Evolutionary conservation across 148 eudicot species (phyloP).

Genomic region (Vaccinium corymbosum): DNA sequence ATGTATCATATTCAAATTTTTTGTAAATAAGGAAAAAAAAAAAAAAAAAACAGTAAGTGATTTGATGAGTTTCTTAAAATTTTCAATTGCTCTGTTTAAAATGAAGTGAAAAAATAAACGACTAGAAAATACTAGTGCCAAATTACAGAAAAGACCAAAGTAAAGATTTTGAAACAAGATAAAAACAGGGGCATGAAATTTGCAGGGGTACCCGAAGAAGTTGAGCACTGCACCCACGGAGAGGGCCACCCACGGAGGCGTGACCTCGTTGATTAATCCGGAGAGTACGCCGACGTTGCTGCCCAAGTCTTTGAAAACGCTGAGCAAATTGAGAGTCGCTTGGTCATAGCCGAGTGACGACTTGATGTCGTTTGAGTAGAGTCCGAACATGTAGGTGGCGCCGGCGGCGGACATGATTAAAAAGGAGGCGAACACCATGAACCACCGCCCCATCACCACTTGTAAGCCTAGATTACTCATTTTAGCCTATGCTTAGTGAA

Average conservation of each 20-base stretch:
- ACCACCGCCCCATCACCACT: conserved; percentile 39
- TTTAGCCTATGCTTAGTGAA: not conserved
- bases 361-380: conserved; percentile 29
- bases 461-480: conserved; percentile 23
- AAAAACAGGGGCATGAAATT: not conserved
- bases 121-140: no score
- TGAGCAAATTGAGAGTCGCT: conserved; percentile 32
- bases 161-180: not conserved
- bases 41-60: no score
- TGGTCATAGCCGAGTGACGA: conserved; percentile 31
- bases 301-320: conserved; percentile 35
- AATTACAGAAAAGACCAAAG: not conserved
- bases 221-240: conserved; percentile 37
- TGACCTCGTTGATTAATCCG: conserved; percentile 41
- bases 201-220: conserved; percentile 24
- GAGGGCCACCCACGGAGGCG: conserved; percentile 46
- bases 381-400: conserved; percentile 35
- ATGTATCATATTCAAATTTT: no score
- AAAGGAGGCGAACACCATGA: conserved; percentile 45
- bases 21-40: no score
- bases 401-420: conserved; percentile 41
- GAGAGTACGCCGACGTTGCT: conserved; percentile 35
- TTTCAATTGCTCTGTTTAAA: not conserved
- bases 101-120: not conserved
- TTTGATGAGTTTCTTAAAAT: no score